A percentile compares a stretch with the other conserved stretches of the same genome.
These are phyloP conservation scores for Fragaria iinumae DNA, from an alignment of 306 rosid species.

Conservation along the genomic window DNA sequence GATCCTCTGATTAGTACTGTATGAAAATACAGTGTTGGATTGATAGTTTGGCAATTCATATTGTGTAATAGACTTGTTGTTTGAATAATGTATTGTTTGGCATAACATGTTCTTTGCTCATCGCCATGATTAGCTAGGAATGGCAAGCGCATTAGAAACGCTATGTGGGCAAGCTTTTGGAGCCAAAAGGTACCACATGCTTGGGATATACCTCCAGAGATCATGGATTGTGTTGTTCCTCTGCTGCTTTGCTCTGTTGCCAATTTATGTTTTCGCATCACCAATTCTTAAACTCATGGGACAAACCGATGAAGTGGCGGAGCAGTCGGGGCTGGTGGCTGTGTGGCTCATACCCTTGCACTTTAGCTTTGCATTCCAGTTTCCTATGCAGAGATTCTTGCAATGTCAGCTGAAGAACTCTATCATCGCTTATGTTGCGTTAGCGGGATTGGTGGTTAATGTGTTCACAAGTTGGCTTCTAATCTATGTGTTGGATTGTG, in stretches of 20 bases:
- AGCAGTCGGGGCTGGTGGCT: constrained; percentile 52
- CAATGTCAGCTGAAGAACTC: constrained; percentile 64
- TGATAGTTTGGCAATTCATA: neutral
- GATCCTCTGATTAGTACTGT: neutral
- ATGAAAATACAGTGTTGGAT: neutral
- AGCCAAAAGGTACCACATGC: constrained; percentile 53
- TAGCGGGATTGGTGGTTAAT: constrained; percentile 40
- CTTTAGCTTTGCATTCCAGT: constrained; percentile 75
- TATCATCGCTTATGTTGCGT: constrained; percentile 54
- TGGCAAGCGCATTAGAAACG: constrained; percentile 86
- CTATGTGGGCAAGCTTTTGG: constrained; percentile 82
- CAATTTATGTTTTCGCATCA: constrained; percentile 50
- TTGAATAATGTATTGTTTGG: neutral
- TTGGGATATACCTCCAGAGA: constrained; percentile 67
- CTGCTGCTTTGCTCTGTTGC: constrained; percentile 45
- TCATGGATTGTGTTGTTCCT: constrained; percentile 65
- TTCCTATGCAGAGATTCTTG: constrained; percentile 65
- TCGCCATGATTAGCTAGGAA: constrained; percentile 45
- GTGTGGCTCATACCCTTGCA: constrained; percentile 72
- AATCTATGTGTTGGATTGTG: constrained; percentile 44
- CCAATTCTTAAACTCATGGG: constrained; percentile 54
- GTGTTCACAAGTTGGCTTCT: constrained; percentile 46
- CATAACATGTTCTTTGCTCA: neutral
- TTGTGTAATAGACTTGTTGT: neutral
- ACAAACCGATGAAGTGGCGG: constrained; percentile 63